A percentile compares a stretch with the other conserved stretches of the same genome.
These are phyloP conservation scores for Jacaranda mimosifolia DNA, from an alignment of 257 asterid genomes.

Conservation along the genomic window DNA sequence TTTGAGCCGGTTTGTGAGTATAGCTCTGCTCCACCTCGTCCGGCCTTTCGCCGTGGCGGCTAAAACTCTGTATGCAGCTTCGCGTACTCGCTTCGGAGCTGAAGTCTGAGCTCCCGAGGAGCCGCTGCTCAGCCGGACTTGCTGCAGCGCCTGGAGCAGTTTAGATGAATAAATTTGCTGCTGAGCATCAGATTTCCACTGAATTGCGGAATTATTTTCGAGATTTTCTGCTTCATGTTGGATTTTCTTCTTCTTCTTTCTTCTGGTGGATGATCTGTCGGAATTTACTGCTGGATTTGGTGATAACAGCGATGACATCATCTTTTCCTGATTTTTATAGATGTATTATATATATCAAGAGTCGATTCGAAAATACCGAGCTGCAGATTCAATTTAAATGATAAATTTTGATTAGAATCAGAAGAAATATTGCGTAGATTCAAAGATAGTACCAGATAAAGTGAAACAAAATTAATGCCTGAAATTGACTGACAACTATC, in stretches of 20 bases:
- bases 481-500: not conserved
- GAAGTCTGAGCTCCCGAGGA: constrained; percentile 42
- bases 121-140: constrained; percentile 52
- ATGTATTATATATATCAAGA: not conserved
- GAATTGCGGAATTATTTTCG: constrained; percentile 32
- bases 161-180: constrained; percentile 86
- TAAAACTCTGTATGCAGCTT: constrained; percentile 77
- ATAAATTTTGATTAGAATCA: constrained; percentile 35
- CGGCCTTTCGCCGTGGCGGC: constrained; percentile 91
- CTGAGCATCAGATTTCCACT: constrained; percentile 85
- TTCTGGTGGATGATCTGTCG: constrained; percentile 60
- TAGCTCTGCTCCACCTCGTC: constrained; percentile 94
- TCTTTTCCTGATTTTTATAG: constrained; percentile 14
- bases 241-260: constrained; percentile 63
- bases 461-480: constrained; percentile 24
- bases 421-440: constrained; percentile 36
- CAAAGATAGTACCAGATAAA: constrained; percentile 32
- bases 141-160: constrained; percentile 85
- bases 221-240: constrained; percentile 40
- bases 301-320: constrained; percentile 53
- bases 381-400: constrained; percentile 56
- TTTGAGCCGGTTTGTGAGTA: constrained; percentile 73
- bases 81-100: constrained; percentile 68
- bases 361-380: constrained; percentile 32
- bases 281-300: constrained; percentile 59